Percentiles rank a stretch among this genome's conserved stretches.
Evolutionary conservation across 2,329 filamentous ascomycete species (phyloP).

Genomic region (Cytospora paraplurivora): DNA sequence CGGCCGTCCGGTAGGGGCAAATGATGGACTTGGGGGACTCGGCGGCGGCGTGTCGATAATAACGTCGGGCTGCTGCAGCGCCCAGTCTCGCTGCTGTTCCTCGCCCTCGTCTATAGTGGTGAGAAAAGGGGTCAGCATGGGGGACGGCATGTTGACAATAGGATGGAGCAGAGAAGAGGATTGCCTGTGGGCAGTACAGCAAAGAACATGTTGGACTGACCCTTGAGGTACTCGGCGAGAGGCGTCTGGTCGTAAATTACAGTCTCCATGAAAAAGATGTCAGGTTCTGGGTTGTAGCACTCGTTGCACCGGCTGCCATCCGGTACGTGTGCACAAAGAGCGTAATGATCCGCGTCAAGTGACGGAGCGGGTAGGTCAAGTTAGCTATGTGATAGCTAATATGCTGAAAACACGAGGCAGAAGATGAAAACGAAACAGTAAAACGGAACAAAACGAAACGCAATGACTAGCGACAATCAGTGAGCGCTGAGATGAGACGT

Average conservation of each 20-base stretch:
- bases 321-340: slow-evolving; percentile 23
- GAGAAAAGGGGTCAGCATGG: slow-evolving; percentile 30
- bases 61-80: slow-evolving; percentile 43
- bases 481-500: slow-evolving; percentile 3
- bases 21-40: slow-evolving; percentile 48
- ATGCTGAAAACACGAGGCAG: not conserved
- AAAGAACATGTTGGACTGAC: slow-evolving; percentile 49
- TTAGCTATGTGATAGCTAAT: not conserved
- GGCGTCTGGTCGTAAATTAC: slow-evolving; percentile 85
- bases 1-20: slow-evolving; percentile 60
- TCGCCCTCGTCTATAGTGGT: slow-evolving; percentile 52
- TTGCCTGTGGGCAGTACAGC: slow-evolving; percentile 7
- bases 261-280: slow-evolving; percentile 69
- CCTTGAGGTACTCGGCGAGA: slow-evolving; percentile 86
- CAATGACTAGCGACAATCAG: not conserved
- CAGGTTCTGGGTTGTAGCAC: slow-evolving; percentile 13
- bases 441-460: not conserved
- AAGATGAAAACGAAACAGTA: not conserved
- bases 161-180: slow-evolving; percentile 6
- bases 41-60: slow-evolving; percentile 48
- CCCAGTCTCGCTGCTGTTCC: slow-evolving; percentile 51
- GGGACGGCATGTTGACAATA: slow-evolving; percentile 23
- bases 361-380: not conserved
- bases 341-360: slow-evolving; percentile 13
- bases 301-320: slow-evolving; percentile 22